phyloP scores from a whole-genome alignment of 371 early-diverging fungal species.

The Circinella umbellata region DNA sequence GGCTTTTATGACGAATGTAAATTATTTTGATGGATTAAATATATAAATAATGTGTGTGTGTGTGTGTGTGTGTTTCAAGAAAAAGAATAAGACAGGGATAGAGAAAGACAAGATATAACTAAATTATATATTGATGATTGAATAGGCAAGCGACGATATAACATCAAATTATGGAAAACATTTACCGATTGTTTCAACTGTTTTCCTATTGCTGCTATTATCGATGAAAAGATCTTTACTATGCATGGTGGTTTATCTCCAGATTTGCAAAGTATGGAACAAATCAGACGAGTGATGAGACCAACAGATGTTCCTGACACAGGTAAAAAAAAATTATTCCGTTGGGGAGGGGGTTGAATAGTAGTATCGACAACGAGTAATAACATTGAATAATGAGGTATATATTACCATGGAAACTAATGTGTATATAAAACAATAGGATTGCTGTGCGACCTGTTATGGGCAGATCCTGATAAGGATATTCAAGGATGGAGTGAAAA shows the following conservation, averaged over 20 bases:
- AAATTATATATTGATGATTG: neutral
- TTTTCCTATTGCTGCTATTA: slow-evolving; percentile 95
- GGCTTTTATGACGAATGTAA: slow-evolving; percentile 99
- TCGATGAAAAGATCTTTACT: slow-evolving; percentile 97
- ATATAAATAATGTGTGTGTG: neutral
- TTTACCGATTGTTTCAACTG: slow-evolving; percentile 99
- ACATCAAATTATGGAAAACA: slow-evolving; percentile 96
- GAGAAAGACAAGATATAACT: neutral
- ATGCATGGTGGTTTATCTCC: slow-evolving; percentile 99
- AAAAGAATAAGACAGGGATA: slow-evolving; percentile 45
- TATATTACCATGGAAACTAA: too few relatives aligned
- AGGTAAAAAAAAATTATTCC: slow-evolving; percentile 19
- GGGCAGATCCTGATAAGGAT: slow-evolving; percentile 83
- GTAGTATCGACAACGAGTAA: too few relatives aligned
- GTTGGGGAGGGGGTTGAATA: too few relatives aligned
- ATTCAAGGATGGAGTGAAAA: slow-evolving; percentile 92
- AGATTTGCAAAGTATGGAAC: slow-evolving; percentile 86
- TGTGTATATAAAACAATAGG: slow-evolving; percentile 45
- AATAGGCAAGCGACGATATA: slow-evolving; percentile 87
- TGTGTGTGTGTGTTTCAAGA: too few relatives aligned
- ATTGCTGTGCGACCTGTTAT: slow-evolving; percentile 80
- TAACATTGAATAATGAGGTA: too few relatives aligned
- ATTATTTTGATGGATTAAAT: neutral
- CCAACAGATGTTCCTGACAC: slow-evolving; percentile 98
- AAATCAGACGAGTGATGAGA: slow-evolving; percentile 89